Base-by-base conservation (phyloP, 2,329 filamentous ascomycete species). In the Fusarium beomiforme region DNA sequence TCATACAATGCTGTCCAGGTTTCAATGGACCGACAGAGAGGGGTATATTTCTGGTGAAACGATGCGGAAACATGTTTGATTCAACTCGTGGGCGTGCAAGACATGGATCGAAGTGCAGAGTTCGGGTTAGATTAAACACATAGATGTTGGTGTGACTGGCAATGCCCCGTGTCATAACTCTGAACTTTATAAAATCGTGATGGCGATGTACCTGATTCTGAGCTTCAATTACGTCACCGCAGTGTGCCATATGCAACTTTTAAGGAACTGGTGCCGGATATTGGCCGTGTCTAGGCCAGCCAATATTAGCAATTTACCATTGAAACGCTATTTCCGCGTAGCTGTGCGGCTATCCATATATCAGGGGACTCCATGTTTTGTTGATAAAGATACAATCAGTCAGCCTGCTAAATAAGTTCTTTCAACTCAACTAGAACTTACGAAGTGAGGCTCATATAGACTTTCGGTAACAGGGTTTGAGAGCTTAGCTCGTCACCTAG, bases 261-360 rank as follows among this genome's bases (percentile, higher is more conserved):
- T 58, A 84, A 85, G 65, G 71, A 49, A 75, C 77, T 85, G 37
- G 70, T 72, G 64, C 23, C 73, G 70, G 19, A 81, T 81, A 13
- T 83, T 17, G n/a, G 29, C 83, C 10, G 77, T 78, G 3, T 80
- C 81, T 61, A 78, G 36, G 19, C 54, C 23, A 21, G 29, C 23
- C 13, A 51, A 50, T 19, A n/a, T n/a, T n/a, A n/a, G n/a, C n/a
- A n/a, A n/a, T 7, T 19, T 33, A 50, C 24, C 50, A 13, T 33
- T n/a, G 23, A 44, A 39, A 58, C 46, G 47, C 10, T 34, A 19
- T 29, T 60, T 24, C 31, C 54, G 41, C 61, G 61, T 56, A 46
- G 44, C 54, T 54, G 50, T 10, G 55, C 54, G 46, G 36, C 41
- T 49, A 26, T 13, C 29, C 14, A 55, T 21, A 11, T 26, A 26